Percentiles rank a stretch among this genome's conserved stretches.
phyloP scores from a whole-genome alignment of 1,284 basidiomycete species.

The Ceratobasidium sp. region DNA sequence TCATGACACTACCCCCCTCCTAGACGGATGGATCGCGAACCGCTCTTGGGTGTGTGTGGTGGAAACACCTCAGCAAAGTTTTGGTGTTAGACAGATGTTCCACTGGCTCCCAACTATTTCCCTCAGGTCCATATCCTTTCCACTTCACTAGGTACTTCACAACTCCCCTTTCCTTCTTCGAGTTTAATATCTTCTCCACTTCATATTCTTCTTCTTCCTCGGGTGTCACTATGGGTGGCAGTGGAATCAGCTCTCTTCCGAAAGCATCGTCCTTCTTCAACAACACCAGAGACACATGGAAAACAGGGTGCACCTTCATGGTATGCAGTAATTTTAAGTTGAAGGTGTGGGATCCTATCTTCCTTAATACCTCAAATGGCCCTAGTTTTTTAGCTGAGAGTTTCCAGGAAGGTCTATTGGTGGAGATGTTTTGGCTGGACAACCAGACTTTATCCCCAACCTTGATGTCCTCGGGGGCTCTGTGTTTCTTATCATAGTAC shows the following conservation, averaged over 20 bases:
- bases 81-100: too few species aligned
- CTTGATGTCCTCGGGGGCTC: too few species aligned
- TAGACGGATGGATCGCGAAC: too few species aligned
- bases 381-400: conserved; percentile 25
- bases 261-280: conserved; percentile 23
- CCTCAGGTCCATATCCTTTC: too few species aligned
- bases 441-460: too few species aligned
- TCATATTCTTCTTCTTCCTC: conserved; percentile 44
- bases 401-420: too few species aligned
- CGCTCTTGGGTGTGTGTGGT: too few species aligned
- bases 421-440: too few species aligned
- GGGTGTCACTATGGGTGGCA: conserved; percentile 40
- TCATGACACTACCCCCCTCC: too few species aligned
- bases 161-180: not conserved
- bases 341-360: conserved; percentile 44
- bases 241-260: not conserved
- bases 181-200: conserved; percentile 49
- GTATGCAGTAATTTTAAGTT: conserved; percentile 49
- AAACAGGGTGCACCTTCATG: conserved; percentile 52
- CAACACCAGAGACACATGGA: conserved; percentile 51
- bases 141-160: conserved; percentile 11
- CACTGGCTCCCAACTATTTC: too few species aligned
- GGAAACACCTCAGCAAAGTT: too few species aligned
- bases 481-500: too few species aligned
- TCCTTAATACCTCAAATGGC: conserved; percentile 49